These are phyloP conservation scores for Lepidium africanum DNA, from an alignment of 345 rosid species.

Conservation along the genomic window DNA sequence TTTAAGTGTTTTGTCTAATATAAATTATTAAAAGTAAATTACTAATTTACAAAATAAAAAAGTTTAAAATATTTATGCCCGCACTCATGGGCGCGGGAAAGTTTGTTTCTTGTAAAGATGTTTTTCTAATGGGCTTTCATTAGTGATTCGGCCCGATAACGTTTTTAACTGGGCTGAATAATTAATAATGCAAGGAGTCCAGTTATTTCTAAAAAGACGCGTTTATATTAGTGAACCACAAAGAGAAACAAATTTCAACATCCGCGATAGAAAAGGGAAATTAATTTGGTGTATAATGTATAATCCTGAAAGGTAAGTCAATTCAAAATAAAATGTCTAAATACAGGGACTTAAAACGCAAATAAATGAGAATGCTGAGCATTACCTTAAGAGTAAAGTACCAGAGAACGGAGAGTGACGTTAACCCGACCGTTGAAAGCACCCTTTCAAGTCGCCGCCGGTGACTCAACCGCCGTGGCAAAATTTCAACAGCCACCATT, in stretches of 20 bases:
- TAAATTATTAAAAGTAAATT: too few relatives aligned
- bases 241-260: not conserved
- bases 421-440: conserved; percentile 32
- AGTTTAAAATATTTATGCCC: too few relatives aligned
- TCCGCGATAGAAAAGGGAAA: not conserved
- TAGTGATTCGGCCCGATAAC: not conserved
- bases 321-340: not conserved
- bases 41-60: too few relatives aligned
- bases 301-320: not conserved
- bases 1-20: too few relatives aligned
- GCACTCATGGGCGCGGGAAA: too few relatives aligned
- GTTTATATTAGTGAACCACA: not conserved
- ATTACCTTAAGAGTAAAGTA: conserved; percentile 13
- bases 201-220: not conserved
- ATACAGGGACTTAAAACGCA: conserved; percentile 12
- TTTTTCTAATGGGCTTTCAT: not conserved
- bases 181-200: not conserved
- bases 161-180: not conserved
- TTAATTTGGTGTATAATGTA: not conserved
- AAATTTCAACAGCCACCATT: not conserved
- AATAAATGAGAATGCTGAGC: conserved; percentile 6
- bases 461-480: not conserved
- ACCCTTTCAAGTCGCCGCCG: conserved; percentile 23
- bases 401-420: conserved; percentile 26
- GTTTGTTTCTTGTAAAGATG: too few relatives aligned